These are phyloP conservation scores for Mucor velutinosus DNA, from an alignment of 371 early-diverging fungal genomes.

Conservation along the genomic window DNA sequence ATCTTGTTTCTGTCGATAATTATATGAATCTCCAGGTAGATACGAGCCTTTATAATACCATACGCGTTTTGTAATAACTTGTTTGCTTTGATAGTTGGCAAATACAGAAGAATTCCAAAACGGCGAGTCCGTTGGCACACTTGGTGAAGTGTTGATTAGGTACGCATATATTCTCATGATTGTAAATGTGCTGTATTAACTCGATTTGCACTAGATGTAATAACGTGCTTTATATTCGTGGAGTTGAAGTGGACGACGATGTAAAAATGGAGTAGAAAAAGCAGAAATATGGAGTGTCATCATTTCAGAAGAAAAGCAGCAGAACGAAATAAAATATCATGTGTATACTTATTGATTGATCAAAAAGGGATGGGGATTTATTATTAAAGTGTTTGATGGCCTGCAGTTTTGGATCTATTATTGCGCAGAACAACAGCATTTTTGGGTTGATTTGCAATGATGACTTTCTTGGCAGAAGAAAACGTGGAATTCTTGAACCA, in stretches of 20 bases:
- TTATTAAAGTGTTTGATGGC: not conserved
- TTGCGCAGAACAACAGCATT: constrained; percentile 20
- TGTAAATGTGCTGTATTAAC: not conserved
- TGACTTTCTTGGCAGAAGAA: constrained; percentile 8
- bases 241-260: constrained; percentile 61
- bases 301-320: not conserved
- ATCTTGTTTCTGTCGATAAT: constrained; percentile 88
- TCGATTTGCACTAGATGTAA: constrained; percentile 67
- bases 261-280: constrained; percentile 34
- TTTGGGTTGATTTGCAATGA: constrained; percentile 1
- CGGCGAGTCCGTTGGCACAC: constrained; percentile 84
- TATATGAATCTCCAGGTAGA: constrained; percentile 97
- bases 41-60: not conserved
- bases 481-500: constrained; percentile 27
- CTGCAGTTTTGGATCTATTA: constrained; percentile 7
- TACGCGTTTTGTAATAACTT: constrained; percentile 4
- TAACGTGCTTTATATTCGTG: constrained; percentile 86
- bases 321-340: not conserved
- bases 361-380: not conserved
- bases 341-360: constrained; percentile 3
- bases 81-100: constrained; percentile 63
- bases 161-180: constrained; percentile 20
- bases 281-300: not conserved
- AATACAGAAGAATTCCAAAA: constrained; percentile 95
- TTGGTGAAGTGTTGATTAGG: constrained; percentile 95